Evolutionary conservation across 352 stramenopile genomes (phyloP).

Genomic region (Thalassiosira hispida): DNA sequence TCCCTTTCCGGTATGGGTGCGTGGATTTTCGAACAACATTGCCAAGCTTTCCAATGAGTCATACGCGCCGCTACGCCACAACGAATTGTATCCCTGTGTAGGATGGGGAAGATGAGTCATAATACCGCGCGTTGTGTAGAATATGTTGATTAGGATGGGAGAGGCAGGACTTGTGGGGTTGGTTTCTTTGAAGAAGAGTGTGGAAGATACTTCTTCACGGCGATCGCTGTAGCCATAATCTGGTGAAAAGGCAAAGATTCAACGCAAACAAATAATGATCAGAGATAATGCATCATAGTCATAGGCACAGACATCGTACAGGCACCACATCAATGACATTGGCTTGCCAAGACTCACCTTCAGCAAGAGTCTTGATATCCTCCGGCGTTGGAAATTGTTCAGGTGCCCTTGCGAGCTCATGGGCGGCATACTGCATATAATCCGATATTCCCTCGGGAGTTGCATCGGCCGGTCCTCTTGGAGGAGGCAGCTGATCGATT

Average conservation of each 20-base stretch:
- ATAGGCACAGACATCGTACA: neutral
- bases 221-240: conserved; percentile 48
- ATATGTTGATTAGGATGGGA: conserved; percentile 51
- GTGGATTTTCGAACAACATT: conserved; percentile 41
- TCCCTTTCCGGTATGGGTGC: conserved; percentile 39
- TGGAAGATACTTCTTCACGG: conserved; percentile 24
- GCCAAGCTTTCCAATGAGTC: conserved; percentile 36
- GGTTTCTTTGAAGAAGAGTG: conserved; percentile 43
- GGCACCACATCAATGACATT: neutral
- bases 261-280: neutral
- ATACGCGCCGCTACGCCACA: conserved; percentile 40
- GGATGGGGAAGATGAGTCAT: conserved; percentile 52
- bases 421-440: neutral
- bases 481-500: no score
- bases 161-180: neutral
- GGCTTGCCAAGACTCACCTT: neutral
- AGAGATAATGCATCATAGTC: neutral
- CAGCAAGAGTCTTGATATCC: conserved; percentile 35
- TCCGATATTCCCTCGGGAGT: no score
- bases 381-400: conserved; percentile 23
- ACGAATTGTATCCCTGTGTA: conserved; percentile 25
- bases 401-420: neutral
- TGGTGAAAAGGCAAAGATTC: conserved; percentile 1
- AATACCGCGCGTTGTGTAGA: conserved; percentile 49
- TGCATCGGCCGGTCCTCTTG: neutral